Percentiles rank a stretch among this genome's conserved stretches.
phyloP scores from a whole-genome alignment of 2,329 filamentous ascomycete genomes.

The Colletotrichum brevisporum region DNA sequence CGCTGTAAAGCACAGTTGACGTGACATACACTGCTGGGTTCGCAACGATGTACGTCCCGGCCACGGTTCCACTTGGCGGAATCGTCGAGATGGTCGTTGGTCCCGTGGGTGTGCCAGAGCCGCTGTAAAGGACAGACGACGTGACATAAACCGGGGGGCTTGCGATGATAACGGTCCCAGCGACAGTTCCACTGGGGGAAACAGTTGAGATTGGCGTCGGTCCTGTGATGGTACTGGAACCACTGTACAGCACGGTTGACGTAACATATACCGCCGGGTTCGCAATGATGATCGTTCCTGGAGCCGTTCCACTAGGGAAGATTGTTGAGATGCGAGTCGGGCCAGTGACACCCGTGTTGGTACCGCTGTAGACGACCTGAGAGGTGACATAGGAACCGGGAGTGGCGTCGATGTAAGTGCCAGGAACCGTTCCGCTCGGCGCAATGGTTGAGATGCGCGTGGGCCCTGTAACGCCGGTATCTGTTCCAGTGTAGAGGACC shows the following conservation, averaged over 20 bases:
- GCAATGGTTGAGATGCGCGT: constrained; percentile 28
- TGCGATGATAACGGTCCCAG: constrained; percentile 28
- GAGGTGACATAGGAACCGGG: constrained; percentile 32
- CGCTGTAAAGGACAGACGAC: constrained; percentile 13
- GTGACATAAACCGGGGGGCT: constrained; percentile 23
- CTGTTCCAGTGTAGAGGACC: constrained; percentile 25
- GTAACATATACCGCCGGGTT: constrained; percentile 8
- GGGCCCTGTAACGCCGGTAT: constrained; percentile 22
- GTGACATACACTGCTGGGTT: constrained; percentile 4
- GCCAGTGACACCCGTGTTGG: constrained; percentile 10
- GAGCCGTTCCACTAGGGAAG: constrained; percentile 11
- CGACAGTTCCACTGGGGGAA: constrained; percentile 1
- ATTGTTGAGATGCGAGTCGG: constrained; percentile 30
- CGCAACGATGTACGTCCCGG: constrained; percentile 26
- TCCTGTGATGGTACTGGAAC: constrained; percentile 3
- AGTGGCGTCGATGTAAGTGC: constrained; percentile 24
- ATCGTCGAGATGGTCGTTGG: constrained; percentile 31
- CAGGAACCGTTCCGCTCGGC: constrained; percentile 29
- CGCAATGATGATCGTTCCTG: constrained; percentile 28
- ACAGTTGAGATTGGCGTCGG: no score
- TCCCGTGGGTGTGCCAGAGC: constrained; percentile 10
- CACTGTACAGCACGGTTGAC: constrained; percentile 2
- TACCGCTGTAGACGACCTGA: constrained; percentile 7
- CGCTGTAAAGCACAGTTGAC: constrained; percentile 1
- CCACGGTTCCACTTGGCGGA: constrained; percentile 13